Percentiles rank a stretch among this genome's conserved stretches.
phyloP scores from a whole-genome alignment of 1,139 yeast species.

The Geotrichum reessii region DNA sequence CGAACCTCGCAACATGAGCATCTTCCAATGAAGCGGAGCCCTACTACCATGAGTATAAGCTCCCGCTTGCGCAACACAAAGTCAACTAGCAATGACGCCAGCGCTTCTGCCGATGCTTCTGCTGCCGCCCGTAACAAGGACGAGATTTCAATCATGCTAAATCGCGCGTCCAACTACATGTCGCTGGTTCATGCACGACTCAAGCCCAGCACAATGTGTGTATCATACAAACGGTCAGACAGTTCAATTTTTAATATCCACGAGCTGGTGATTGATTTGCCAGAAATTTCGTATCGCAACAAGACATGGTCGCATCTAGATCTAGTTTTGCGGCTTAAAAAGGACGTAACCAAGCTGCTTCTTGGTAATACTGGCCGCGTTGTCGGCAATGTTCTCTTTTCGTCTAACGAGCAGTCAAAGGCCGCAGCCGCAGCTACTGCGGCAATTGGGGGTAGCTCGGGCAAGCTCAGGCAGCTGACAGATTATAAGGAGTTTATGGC shows the following conservation, averaged over 20 bases:
- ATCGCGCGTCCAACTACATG: slow-evolving; percentile 60
- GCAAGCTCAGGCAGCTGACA: slow-evolving; percentile 31
- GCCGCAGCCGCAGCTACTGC: not conserved
- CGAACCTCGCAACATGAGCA: not conserved
- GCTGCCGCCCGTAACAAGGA: slow-evolving; percentile 28
- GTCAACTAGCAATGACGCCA: slow-evolving; percentile 1
- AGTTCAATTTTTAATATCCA: slow-evolving; percentile 67
- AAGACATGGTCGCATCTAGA: slow-evolving; percentile 79
- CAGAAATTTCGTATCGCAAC: slow-evolving; percentile 54
- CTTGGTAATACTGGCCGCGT: slow-evolving; percentile 73
- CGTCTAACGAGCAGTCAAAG: not conserved
- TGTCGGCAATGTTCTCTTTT: slow-evolving; percentile 47
- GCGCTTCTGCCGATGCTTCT: not conserved
- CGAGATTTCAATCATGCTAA: slow-evolving; percentile 53
- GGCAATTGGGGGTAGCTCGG: not conserved
- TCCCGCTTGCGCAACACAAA: not conserved
- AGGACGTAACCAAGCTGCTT: slow-evolving; percentile 58
- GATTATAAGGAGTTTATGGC: slow-evolving; percentile 34
- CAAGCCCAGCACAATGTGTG: slow-evolving; percentile 47
- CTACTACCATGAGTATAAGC: not conserved
- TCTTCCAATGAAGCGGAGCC: not conserved
- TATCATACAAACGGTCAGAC: slow-evolving; percentile 59
- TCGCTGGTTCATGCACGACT: slow-evolving; percentile 58
- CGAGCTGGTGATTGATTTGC: slow-evolving; percentile 57
- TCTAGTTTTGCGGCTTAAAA: slow-evolving; percentile 54